Evolutionary conservation across 1,284 basidiomycete genomes (phyloP).

Genomic region (Ustilago cynodontis): DNA sequence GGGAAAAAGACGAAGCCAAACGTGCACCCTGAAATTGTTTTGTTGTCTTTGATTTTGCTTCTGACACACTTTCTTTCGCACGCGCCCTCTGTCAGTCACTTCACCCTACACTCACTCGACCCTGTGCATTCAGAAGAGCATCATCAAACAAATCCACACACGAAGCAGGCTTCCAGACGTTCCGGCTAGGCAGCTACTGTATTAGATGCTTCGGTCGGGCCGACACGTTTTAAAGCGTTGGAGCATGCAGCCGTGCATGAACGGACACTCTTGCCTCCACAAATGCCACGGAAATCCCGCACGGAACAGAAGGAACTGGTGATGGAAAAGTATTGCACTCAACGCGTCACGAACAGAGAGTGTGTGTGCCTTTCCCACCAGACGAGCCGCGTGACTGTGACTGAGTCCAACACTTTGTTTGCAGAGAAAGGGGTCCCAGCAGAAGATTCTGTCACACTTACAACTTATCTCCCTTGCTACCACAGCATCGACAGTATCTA

Average conservation of each 20-base stretch:
- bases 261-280: background rate
- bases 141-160: no score
- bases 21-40: no score
- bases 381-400: background rate
- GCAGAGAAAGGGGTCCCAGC: background rate
- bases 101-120: no score
- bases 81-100: no score
- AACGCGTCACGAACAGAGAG: slow-evolving; percentile 7
- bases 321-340: slow-evolving; percentile 8
- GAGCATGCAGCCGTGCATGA: slow-evolving; percentile 5
- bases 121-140: no score
- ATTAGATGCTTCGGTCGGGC: background rate
- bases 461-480: background rate
- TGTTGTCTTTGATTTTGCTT: no score
- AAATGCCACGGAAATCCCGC: slow-evolving; percentile 7
- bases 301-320: background rate
- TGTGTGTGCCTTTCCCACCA: background rate
- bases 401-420: slow-evolving; percentile 10
- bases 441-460: background rate
- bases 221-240: background rate
- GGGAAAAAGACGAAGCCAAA: no score
- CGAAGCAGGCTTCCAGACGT: background rate
- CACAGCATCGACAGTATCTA: background rate
- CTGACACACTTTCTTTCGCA: no score
- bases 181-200: background rate